Base-by-base conservation (phyloP, 2,329 filamentous ascomycete species). In the Penicillium occitanis region DNA sequence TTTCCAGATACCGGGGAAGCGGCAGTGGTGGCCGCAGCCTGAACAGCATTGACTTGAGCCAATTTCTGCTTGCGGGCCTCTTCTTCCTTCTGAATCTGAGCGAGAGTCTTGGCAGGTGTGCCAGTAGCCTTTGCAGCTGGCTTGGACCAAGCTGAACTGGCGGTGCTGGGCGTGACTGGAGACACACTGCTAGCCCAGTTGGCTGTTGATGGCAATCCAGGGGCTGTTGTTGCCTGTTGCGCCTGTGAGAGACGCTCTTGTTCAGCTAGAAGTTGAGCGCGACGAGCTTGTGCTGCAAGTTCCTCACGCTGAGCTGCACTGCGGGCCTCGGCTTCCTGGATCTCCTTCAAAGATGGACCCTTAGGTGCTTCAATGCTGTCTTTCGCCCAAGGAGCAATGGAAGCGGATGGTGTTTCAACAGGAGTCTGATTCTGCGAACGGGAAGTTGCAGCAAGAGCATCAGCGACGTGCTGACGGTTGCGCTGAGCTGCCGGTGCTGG, bases 31-130 rank as follows among this genome's bases (percentile, higher is more conserved):
- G 81, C 73, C 46, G 76, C 78, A 28, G 82, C 78, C 71, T 87
- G 86, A 3, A 78, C 77, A 2, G 84, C 79, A 6, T 68, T 76
- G 4, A 80, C 82, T 7, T 82, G 83, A 42, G 82, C 83, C 51
- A 88, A 86, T 76, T 90, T 92, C 73, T 90, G 89, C 84, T 99
- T 99, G 70, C 91, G 89, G 19, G 86, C 85, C 75, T 98, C 95
- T 75, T 99, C 95, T 80, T 99, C 95, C 69, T 93, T 93, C 77
- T 98, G 95, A 67, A 99, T 98, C 71, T 98, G 94, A 28, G 93
- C 92, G 53, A 98, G 84, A 0, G 93, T 97, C 86, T 97, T 76
- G 46, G 78, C 76, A 11, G 78, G 70, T 33, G 75, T 70, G 14
- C 76, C 67, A 60, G 74, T 76, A 44, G 76, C 71, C 62, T 71